Conservation (phyloP, 1,139 yeast genomes). For the Nadsonia commutata region DNA sequence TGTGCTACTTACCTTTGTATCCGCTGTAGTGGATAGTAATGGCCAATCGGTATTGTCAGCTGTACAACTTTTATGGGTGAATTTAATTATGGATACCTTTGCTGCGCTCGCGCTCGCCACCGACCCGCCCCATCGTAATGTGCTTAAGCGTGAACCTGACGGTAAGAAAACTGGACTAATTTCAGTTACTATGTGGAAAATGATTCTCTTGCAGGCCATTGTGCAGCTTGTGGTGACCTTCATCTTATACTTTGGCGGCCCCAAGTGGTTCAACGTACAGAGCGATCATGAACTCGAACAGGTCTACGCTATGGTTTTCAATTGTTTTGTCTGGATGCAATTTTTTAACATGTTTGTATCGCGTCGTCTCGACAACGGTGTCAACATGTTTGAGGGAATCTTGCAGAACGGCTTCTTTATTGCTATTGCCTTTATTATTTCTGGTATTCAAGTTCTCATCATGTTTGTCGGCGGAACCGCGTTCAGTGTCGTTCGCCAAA, state of each 20-base stretch:
- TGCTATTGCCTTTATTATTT: conserved; percentile 55
- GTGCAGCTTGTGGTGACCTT: conserved; percentile 72
- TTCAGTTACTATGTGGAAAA: conserved; percentile 92
- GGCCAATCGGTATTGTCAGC: conserved; percentile 87
- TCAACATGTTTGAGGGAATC: conserved; percentile 72
- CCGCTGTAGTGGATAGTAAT: conserved; percentile 72
- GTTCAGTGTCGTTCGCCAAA: conserved; percentile 64
- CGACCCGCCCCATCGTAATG: conserved; percentile 80
- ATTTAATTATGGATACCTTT: conserved; percentile 92
- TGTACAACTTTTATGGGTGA: conserved; percentile 94
- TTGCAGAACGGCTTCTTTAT: conserved; percentile 74
- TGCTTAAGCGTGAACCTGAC: conserved; percentile 70
- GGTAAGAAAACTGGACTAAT: conserved; percentile 73
- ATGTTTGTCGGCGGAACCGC: conserved; percentile 98
- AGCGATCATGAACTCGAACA: conserved; percentile 35
- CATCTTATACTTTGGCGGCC: conserved; percentile 67
- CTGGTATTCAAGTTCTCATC: conserved; percentile 70
- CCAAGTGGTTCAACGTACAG: conserved; percentile 14
- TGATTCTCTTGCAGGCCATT: conserved; percentile 80
- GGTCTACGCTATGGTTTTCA: conserved; percentile 76
- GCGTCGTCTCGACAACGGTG: conserved; percentile 80
- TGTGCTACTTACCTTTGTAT: conserved; percentile 78
- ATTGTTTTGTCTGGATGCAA: conserved; percentile 95
- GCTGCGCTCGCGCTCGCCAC: conserved; percentile 98
- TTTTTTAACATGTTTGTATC: conserved; percentile 86